Base-by-base conservation (phyloP, 768 basidiomycete species). In the Trametes cinnabarina region DNA sequence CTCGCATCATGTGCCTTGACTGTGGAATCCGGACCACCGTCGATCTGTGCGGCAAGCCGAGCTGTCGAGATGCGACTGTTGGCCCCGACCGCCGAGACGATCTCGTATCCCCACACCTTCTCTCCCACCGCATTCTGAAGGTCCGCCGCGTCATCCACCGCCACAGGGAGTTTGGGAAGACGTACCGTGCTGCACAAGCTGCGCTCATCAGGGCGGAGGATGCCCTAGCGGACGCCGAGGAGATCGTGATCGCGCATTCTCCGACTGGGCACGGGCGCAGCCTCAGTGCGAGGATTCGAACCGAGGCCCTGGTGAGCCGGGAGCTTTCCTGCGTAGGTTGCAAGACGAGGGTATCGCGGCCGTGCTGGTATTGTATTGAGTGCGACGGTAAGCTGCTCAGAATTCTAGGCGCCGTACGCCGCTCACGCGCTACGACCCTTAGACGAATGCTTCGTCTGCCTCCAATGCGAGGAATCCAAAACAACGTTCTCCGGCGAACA, bases 331-430 rank as follows among this genome's bases (percentile, higher is more conserved):
- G 55, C 42, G 39, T 39, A 12, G 55, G 55, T 3, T 58, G 55
- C 34, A 35, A 44, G 6, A 25, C 4, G 12, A n/a, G 34, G 40
- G 55, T 58, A 2, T 41, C 61, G 22, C 50, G 52, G 10, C 61
- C 61, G 10, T 62, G 61, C 34, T 62, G 61, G 61, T 57, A 58
- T 23, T 62, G 61, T 17, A 40, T 54, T 7, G 61, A 62, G n/a
- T 62, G 61, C 47, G 55, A 54, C 20, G 52, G 61, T 57, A n/a
- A 9, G 57, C 41, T 17, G n/a, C 10, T 34, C 12, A 3, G 4
- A 8, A 23, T 2, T 17, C 12, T 11, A 5, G n/a, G 15, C 47
- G 25, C 8, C 30, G 15, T 23, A 8, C 2, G 14, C 14, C 11
- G 32, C 37, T 34, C 12, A 44, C 19, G 7, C 40, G 28, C 40